Evolutionary conservation across 371 early-diverging fungal genomes (phyloP).

Genomic region (Apophysomyces elegans): DNA sequence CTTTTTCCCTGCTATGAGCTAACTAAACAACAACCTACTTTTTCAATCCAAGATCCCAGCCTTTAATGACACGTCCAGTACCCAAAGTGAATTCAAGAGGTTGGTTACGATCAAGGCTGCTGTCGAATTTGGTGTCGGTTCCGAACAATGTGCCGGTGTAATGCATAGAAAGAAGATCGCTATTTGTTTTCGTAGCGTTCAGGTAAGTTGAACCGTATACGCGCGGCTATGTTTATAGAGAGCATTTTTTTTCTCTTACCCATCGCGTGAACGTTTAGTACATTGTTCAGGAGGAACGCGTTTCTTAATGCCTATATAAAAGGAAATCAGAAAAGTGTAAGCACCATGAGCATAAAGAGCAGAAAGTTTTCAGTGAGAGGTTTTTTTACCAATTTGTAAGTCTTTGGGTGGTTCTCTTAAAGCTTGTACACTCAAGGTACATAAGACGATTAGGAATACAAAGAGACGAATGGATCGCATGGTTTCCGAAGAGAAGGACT

Average conservation of each 20-base stretch:
- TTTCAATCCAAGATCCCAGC: constrained; percentile 84
- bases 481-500: background rate
- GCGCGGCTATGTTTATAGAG: background rate
- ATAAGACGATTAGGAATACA: background rate
- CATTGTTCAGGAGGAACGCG: constrained; percentile 53
- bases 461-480: background rate
- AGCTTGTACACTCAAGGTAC: constrained; percentile 25
- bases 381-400: constrained; percentile 60
- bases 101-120: constrained; percentile 67
- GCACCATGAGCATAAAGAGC: background rate
- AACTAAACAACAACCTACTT: constrained; percentile 35
- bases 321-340: background rate
- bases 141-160: constrained; percentile 79
- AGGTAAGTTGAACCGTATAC: background rate
- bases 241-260: constrained; percentile 38
- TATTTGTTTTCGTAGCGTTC: constrained; percentile 24
- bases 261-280: constrained; percentile 44
- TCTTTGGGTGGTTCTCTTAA: constrained; percentile 54
- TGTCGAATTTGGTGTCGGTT: constrained; percentile 79
- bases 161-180: constrained; percentile 76
- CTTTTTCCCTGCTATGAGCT: no score
- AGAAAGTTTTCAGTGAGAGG: background rate
- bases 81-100: constrained; percentile 81
- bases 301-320: constrained; percentile 50
- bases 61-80: constrained; percentile 66